phyloP scores from a whole-genome alignment of 2,329 filamentous ascomycete species.

The Didymella exigua region DNA sequence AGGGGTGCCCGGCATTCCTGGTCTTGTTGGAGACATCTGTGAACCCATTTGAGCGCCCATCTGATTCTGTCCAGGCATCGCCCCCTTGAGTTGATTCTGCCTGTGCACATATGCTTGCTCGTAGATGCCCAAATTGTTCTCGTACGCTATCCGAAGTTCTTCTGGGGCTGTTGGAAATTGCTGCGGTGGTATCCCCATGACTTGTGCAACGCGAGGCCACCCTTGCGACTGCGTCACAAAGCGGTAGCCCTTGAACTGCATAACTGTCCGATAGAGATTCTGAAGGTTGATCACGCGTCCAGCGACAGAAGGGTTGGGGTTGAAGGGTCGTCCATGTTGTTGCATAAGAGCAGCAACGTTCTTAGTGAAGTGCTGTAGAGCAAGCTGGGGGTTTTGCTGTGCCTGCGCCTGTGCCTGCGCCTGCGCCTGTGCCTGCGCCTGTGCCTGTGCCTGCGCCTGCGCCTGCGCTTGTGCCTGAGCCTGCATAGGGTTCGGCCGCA shows the following conservation, averaged over 20 bases:
- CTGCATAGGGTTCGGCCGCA: slow-evolving; percentile 42
- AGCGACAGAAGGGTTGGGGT: slow-evolving; percentile 73
- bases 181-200: slow-evolving; percentile 50
- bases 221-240: slow-evolving; percentile 70
- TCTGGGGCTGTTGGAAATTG: slow-evolving; percentile 66
- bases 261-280: slow-evolving; percentile 77
- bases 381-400: slow-evolving; percentile 29
- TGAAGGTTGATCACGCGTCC: slow-evolving; percentile 77
- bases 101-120: slow-evolving; percentile 70
- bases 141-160: slow-evolving; percentile 74
- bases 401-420: slow-evolving; percentile 20
- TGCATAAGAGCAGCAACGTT: slow-evolving; percentile 79
- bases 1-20: slow-evolving; percentile 34
- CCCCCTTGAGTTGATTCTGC: slow-evolving; percentile 55
- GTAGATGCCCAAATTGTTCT: slow-evolving; percentile 76
- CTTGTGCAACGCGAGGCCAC: slow-evolving; percentile 74
- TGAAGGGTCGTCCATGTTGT: slow-evolving; percentile 72
- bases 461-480: slow-evolving; percentile 28
- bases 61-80: slow-evolving; percentile 33
- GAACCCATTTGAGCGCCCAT: slow-evolving; percentile 31
- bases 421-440: slow-evolving; percentile 31
- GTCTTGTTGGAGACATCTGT: slow-evolving; percentile 45
- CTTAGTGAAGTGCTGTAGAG: slow-evolving; percentile 61
- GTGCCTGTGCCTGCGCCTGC: slow-evolving; percentile 28
- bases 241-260: slow-evolving; percentile 78